Base-by-base conservation (phyloP, 345 rosid genomes). In the Sisymbrium irio region DNA sequence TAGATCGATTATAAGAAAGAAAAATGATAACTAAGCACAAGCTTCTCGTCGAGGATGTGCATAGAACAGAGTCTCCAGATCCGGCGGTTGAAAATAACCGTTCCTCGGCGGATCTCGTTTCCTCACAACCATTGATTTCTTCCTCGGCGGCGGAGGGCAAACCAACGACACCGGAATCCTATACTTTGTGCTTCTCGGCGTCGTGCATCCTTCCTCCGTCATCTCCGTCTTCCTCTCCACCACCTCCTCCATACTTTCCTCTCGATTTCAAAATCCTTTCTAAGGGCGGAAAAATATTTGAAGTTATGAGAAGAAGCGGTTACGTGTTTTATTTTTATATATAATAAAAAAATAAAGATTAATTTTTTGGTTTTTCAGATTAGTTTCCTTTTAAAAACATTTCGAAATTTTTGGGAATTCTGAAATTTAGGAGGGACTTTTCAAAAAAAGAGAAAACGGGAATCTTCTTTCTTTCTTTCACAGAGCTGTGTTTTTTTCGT, bases 111-210 rank as follows among this genome's bases (percentile, higher is more conserved):
- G 88, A 18, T 78, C 88, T 46, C 82, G 76, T 50, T 49, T 83
- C 67, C 62, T 81, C 28, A 75, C 78, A 30, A 51, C 61, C 50
- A 11, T 65, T 0, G 73, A 70, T 81, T 86, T 91, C 84, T 76
- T 86, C 41, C 87, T 88, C 5, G 87, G 87, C 35, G 92, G 88
- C 35, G 90, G 97, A 6, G 95, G 95, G 54, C 90, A 87, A 25
- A 66, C 77, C 13, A 72, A 36, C 11, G 71, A 69, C 70, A 49
- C 65, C 17, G 95, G 88, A 6, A 89, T 89, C 51, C 86, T 75
- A 67, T 75, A 73, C 39, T 80, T 79, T 28, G 27, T 25, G 46
- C 82, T 80, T 62, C 79, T 84, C 53, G 97, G 97, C 15, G 96
- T 91, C 57, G 73, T 61, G 60, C 92, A 91, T 0, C 71, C 90